phyloP scores from a whole-genome alignment of 2,329 filamentous ascomycete species.

The Cladosporium austrohemisphaericum region DNA sequence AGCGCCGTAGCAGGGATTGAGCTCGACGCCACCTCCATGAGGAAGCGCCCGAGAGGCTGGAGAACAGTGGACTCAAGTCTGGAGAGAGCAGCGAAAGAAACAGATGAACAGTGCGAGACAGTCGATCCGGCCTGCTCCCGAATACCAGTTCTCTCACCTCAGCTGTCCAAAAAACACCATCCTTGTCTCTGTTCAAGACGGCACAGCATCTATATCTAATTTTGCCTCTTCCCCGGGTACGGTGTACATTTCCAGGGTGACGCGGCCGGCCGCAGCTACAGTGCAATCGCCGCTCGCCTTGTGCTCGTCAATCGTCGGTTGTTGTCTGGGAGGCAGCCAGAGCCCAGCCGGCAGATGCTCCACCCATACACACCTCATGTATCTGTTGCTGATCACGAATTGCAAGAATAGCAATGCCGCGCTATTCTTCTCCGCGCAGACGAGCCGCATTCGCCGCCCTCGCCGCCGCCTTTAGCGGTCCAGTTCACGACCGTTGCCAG shows the following conservation, averaged over 20 bases:
- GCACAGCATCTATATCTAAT: neutral
- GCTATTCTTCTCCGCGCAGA: neutral
- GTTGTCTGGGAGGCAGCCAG: constrained; percentile 6
- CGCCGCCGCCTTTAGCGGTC: neutral
- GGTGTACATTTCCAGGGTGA: neutral
- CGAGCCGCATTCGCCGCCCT: neutral
- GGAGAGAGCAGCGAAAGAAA: no score
- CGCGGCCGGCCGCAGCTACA: constrained; percentile 7
- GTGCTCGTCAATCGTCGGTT: neutral
- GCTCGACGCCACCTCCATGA: neutral
- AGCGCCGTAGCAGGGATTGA: neutral
- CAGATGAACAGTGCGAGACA: no score
- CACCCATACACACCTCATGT: constrained; percentile 5
- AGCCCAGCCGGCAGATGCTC: no score
- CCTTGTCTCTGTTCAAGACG: neutral
- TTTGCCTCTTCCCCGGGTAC: neutral
- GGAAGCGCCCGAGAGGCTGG: no score
- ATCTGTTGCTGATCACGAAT: neutral
- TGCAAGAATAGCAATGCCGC: no score
- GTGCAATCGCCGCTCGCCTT: constrained; percentile 2
- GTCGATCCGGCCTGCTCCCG: no score
- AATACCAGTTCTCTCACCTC: neutral
- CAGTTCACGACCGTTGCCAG: constrained; percentile 8
- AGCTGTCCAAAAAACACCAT: neutral
- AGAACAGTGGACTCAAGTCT: no score